Base-by-base conservation (phyloP, 345 rosid genomes). In the Populus ilicifolia region DNA sequence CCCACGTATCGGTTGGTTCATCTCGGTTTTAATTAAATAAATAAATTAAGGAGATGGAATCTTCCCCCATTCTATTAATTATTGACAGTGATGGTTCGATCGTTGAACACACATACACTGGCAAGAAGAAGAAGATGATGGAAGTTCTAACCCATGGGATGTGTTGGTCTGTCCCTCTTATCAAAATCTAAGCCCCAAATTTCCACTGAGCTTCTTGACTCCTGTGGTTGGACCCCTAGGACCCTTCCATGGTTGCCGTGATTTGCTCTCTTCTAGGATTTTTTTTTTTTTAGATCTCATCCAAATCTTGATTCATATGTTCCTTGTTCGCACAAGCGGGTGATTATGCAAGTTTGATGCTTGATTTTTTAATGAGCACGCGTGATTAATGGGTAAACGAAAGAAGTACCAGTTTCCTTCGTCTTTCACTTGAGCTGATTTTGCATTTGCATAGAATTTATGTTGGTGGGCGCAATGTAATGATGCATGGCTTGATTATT, bases 231-330 rank as follows among this genome's bases (percentile, higher is more conserved):
- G 35, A 33, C 33, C 33, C 35, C 35, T 33, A 3, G 5, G 35
- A 33, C 64, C 48, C 27, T 67, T 11, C 65, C 8, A 9, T 52
- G 56, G 50, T 11, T 68, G 50, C 79, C 66, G 79, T 76, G 73
- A 67, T 54, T 76, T 67, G 72, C 73, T 54, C 70, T 44, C 35
- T 7, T 18, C 27, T 29, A 8, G 65, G 23, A 35, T 39, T 23
- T 36, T 35, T 14, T 72, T 8, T 1, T 0, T 27, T 27, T 27
- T 63, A 4, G 12, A 18, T 66, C 35, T 25, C 10, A 17, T 66
- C 70, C 8, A 1, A 33, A 66, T 66, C 69, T 20, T 20, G 61
- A 54, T 8, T 54, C 12, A 8, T 56, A 9, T n/a, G 63, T 56
- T n/a, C 2, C 11, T 8, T 56, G 63, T 23, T 13, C 11, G 0